Percentiles rank a stretch among this genome's conserved stretches.
These are phyloP conservation scores for Pseudogymnoascus sp. DNA, from an alignment of 2,329 filamentous ascomycete genomes.

Conservation along the genomic window DNA sequence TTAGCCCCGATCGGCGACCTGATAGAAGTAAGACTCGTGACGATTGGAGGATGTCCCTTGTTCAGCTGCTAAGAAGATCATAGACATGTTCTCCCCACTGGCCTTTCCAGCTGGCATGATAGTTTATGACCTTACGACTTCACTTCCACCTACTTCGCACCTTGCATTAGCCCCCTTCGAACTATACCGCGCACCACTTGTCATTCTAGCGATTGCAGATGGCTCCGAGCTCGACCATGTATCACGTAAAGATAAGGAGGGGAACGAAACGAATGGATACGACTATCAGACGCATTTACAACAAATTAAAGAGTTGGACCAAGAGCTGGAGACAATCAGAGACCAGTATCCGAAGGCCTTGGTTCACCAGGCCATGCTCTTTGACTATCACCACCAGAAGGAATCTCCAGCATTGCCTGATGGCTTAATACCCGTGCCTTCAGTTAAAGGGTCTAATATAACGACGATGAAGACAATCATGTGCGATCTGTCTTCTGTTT, in stretches of 20 bases:
- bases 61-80: constrained; percentile 12
- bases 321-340: constrained; percentile 63
- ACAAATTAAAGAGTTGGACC: constrained; percentile 51
- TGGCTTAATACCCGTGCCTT: constrained; percentile 64
- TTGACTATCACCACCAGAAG: constrained; percentile 55
- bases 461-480: constrained; percentile 77
- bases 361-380: constrained; percentile 70
- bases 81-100: constrained; percentile 89
- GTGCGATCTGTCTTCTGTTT: constrained; percentile 66
- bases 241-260: constrained; percentile 48
- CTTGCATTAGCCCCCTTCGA: constrained; percentile 81
- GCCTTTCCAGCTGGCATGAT: constrained; percentile 80
- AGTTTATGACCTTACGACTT: constrained; percentile 79
- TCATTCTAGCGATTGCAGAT: constrained; percentile 79
- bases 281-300: constrained; percentile 42
- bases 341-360: constrained; percentile 69
- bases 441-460: constrained; percentile 56
- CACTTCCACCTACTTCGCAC: constrained; percentile 71
- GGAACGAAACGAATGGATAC: constrained; percentile 44
- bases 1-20: constrained; percentile 75
- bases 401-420: constrained; percentile 51
- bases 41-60: neutral
- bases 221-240: constrained; percentile 57
- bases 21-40: constrained; percentile 63
- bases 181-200: constrained; percentile 74